phyloP scores from a whole-genome alignment of 169 alveolate species.

The Eimeria praecox region DNA sequence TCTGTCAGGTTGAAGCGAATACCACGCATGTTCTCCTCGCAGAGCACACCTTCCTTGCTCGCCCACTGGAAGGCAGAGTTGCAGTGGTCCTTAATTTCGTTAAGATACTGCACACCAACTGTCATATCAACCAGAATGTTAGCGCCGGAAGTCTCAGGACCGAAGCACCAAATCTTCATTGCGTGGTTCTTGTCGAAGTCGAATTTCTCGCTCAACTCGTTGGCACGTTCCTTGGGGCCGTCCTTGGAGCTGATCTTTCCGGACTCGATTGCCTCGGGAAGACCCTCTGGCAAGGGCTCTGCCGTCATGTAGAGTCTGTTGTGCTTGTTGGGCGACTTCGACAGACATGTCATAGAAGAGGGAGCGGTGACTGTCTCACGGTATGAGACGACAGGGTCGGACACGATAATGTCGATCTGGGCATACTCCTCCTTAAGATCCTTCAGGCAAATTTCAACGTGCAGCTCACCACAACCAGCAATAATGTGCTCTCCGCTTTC shows the following conservation, averaged over 20 bases:
- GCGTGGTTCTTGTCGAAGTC: slow-evolving; percentile 99
- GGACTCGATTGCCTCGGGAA: slow-evolving; percentile 97
- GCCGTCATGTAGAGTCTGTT: slow-evolving; percentile 98
- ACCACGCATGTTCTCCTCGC: slow-evolving; percentile 99
- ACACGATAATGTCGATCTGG: slow-evolving; percentile 97
- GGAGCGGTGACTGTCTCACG: slow-evolving; percentile 98
- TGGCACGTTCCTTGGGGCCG: slow-evolving; percentile 98
- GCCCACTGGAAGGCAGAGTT: slow-evolving; percentile 99
- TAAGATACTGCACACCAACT: slow-evolving; percentile 98
- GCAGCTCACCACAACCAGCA: slow-evolving; percentile 99
- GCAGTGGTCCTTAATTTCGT: slow-evolving; percentile 99
- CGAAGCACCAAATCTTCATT: slow-evolving; percentile 99
- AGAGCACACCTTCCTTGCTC: slow-evolving; percentile 98
- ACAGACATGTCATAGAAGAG: slow-evolving; percentile 96
- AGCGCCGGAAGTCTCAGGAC: slow-evolving; percentile 99
- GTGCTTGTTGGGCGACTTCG: slow-evolving; percentile 99
- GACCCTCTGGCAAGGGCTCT: slow-evolving; percentile 98
- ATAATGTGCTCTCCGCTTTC: slow-evolving; percentile 99
- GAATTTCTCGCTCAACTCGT: slow-evolving; percentile 95
- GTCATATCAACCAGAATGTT: slow-evolving; percentile 98
- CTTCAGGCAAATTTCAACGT: slow-evolving; percentile 99
- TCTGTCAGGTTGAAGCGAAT: slow-evolving; percentile 98
- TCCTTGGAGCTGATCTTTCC: slow-evolving; percentile 95
- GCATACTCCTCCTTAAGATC: slow-evolving; percentile 99
- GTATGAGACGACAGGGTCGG: slow-evolving; percentile 99